phyloP scores from a whole-genome alignment of 2,329 filamentous ascomycete species.

The Phoma sp. region DNA sequence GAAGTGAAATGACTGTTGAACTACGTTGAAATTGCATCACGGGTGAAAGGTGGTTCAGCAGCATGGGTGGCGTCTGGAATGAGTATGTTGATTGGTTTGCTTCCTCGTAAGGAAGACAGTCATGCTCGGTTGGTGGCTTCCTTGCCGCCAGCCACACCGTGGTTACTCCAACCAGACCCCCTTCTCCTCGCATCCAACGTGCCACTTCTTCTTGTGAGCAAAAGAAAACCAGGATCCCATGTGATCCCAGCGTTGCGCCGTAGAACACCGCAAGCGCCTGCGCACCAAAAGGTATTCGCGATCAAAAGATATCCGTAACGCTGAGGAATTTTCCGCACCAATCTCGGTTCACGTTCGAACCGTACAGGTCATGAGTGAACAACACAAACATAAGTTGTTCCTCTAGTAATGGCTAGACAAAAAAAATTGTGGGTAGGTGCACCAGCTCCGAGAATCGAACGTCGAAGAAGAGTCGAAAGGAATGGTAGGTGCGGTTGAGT shows the following conservation, averaged over 20 bases:
- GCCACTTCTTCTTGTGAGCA: neutral
- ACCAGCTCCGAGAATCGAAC: slow-evolving; percentile 17
- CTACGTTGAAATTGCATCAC: no score
- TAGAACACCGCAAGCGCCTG: slow-evolving; percentile 31
- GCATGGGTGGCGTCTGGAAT: neutral
- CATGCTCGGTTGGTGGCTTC: slow-evolving; percentile 1
- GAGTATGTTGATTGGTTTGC: slow-evolving; percentile 9
- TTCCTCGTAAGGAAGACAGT: neutral
- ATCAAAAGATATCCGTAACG: slow-evolving; percentile 22
- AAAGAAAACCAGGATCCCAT: slow-evolving; percentile 2
- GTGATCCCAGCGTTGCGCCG: slow-evolving; percentile 6
- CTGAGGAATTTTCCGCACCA: slow-evolving; percentile 37
- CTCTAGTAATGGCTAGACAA: slow-evolving; percentile 34
- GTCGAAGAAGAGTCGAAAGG: slow-evolving; percentile 22
- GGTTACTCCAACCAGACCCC: neutral
- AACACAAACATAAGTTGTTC: slow-evolving; percentile 31
- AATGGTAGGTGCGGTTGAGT: slow-evolving; percentile 41
- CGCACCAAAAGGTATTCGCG: slow-evolving; percentile 37
- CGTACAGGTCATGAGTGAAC: slow-evolving; percentile 34
- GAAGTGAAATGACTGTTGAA: neutral
- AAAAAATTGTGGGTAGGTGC: slow-evolving; percentile 23
- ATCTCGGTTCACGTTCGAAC: slow-evolving; percentile 23
- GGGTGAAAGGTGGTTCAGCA: no score
- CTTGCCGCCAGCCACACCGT: slow-evolving; percentile 2
- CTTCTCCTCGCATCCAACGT: neutral